Evolutionary conservation across 352 stramenopile genomes (phyloP), one percentile per base, ranked within the genome.

Genomic region (Phytopythium mirpurense): DNA sequence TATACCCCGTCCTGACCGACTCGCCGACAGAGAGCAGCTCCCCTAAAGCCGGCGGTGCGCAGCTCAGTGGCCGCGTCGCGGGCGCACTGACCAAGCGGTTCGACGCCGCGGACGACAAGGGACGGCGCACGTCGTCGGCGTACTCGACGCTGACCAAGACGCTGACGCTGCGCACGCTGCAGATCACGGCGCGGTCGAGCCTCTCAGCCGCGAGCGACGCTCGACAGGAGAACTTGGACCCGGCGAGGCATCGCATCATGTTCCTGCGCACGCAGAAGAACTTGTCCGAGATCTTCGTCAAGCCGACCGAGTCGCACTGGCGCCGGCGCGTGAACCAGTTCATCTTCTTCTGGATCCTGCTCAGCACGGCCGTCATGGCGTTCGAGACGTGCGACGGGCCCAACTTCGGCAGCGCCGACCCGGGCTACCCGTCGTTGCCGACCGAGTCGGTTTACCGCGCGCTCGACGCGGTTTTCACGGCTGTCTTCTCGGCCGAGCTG

Each of bases 311-410:
- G 24, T 78, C 73, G 2, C 19, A 65, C 14, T 73, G 67, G 51
- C 54, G 59, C 0, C 65, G 63, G 37, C 56, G 75, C 5, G 59
- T 82, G 6, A 64, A 86, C 23, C 59, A 63, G 12, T n/a, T 68
- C 3, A 63, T 82, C 8, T 86, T 85, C 52, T 37, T 80, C 29
- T 61, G 70, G 35, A 87, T 90, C 45, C 48, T 87, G 15, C 5
- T 83, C 15, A 81, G 74, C 36, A 74, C 77, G 38, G 50, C 38
- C 2, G 43, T 67, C 14, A 62, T 90, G n/a, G 72, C 76, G 10
- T 62, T 81, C 7, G 61, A 86, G 57, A 90, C 78, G 7, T 88
- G 74, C 29, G 78, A 90, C 42, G 82, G 82, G 0, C 63, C 67
- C 12, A 84, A 86, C 51, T 55, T 68, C 35, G 61, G 53, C 15